Percentiles rank a stretch among this genome's conserved stretches.
Conservation (phyloP, 352 stramenopile species). For the Pythium angustatum region DNA sequence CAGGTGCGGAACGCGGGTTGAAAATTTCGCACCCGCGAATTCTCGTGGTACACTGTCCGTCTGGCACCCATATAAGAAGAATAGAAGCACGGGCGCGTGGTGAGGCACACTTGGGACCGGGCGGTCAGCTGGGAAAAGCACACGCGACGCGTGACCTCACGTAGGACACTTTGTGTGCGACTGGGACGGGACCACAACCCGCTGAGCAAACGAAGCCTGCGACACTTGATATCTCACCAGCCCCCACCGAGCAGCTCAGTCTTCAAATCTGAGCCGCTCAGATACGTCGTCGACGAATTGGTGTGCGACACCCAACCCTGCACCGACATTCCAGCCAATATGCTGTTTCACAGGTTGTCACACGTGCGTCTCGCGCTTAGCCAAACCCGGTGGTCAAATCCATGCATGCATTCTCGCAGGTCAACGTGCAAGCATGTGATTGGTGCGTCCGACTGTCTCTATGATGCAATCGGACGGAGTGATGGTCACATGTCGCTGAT, state of each 20-base stretch:
- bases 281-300: background rate
- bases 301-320: background rate
- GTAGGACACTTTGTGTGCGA: background rate
- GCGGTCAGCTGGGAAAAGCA: background rate
- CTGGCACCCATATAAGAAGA: no score
- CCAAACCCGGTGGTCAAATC: background rate
- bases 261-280: background rate
- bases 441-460: background rate
- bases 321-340: slow-evolving; percentile 8
- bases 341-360: background rate
- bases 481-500: background rate
- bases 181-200: background rate
- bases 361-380: background rate
- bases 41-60: no score
- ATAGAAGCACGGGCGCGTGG: no score
- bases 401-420: slow-evolving; percentile 1
- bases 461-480: background rate
- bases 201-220: background rate
- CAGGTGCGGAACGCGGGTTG: no score
- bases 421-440: background rate
- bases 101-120: background rate
- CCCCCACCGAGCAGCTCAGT: slow-evolving; percentile 2
- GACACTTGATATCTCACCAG: slow-evolving; percentile 10
- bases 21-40: no score
- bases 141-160: background rate